Percentiles rank a stretch among this genome's conserved stretches.
Conservation (phyloP, 2,329 filamentous ascomycete genomes). For the Talaromyces sp. region DNA sequence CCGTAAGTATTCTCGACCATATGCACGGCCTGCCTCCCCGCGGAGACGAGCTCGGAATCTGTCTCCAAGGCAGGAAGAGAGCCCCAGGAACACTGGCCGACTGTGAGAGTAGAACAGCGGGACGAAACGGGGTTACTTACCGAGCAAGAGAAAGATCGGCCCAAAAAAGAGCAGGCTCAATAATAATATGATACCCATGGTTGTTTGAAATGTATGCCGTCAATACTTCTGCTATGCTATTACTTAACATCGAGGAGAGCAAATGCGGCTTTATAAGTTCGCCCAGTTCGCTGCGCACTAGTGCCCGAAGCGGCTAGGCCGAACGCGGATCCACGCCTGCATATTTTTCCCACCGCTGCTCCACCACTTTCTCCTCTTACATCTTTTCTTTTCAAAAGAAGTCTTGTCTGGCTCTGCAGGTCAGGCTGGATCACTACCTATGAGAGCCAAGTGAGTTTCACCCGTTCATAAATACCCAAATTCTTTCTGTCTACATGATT, state of each 20-base stretch:
- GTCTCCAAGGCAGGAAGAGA: constrained; percentile 52
- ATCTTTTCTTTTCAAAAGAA: not conserved
- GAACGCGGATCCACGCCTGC: not conserved
- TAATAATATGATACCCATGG: constrained; percentile 28
- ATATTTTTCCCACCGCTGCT: not conserved
- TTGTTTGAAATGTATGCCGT: not conserved
- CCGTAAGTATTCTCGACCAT: constrained; percentile 51
- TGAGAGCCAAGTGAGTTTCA: constrained; percentile 6
- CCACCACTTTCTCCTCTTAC: constrained; percentile 1
- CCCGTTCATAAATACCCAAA: not conserved
- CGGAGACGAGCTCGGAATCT: constrained; percentile 44
- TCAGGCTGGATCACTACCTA: constrained; percentile 3
- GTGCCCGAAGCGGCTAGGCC: not conserved
- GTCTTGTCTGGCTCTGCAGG: constrained; percentile 11
- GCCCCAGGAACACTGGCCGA: constrained; percentile 43
- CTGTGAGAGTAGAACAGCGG: not conserved
- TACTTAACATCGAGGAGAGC: not conserved
- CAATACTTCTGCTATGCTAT: not conserved
- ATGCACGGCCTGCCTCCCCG: constrained; percentile 43
- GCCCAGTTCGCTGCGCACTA: not conserved
- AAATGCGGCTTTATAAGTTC: not conserved
- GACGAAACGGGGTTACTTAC: constrained; percentile 17
- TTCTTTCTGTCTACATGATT: constrained; percentile 52
- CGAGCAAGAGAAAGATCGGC: constrained; percentile 30
- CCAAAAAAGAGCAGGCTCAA: constrained; percentile 32